Percentiles rank a stretch among this genome's conserved stretches.
Conservation (phyloP, 257 asterid species). For the Penstemon newberryi region DNA sequence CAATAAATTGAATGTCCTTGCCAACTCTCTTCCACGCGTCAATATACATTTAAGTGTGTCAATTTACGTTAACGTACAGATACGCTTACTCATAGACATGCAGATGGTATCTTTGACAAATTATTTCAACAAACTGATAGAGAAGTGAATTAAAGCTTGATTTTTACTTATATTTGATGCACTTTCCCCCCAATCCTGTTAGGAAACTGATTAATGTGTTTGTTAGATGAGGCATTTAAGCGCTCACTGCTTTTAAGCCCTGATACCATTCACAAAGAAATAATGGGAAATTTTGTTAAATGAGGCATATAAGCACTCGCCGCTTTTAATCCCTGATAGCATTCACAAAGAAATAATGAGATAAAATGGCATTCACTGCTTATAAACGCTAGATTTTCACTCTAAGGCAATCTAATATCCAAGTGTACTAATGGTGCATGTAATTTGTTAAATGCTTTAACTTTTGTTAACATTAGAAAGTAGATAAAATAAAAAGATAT, state of each 20-base stretch:
- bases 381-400: not conserved
- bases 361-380: not conserved
- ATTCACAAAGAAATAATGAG: constrained; percentile 4
- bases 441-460: constrained; percentile 14
- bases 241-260: constrained; percentile 13
- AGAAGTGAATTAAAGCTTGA: not conserved
- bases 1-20: constrained; percentile 28
- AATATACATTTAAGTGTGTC: constrained; percentile 15
- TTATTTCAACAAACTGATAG: constrained; percentile 17
- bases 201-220: constrained; percentile 18
- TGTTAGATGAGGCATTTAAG: not conserved
- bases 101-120: constrained; percentile 24
- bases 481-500: constrained; percentile 1
- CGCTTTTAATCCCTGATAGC: constrained; percentile 1
- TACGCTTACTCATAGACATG: constrained; percentile 8
- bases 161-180: not conserved
- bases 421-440: constrained; percentile 9
- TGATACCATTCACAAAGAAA: not conserved
- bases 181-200: not conserved
- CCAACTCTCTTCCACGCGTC: constrained; percentile 29
- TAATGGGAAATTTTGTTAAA: constrained; percentile 13
- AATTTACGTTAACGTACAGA: too few species aligned
- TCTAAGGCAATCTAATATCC: not conserved
- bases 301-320: constrained; percentile 2
- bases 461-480: constrained; percentile 15